A percentile compares a stretch with the other conserved stretches of the same genome.
Evolutionary conservation across 805 yeast genomes (phyloP).

Genomic region (Kazachstania bromeliacearum): DNA sequence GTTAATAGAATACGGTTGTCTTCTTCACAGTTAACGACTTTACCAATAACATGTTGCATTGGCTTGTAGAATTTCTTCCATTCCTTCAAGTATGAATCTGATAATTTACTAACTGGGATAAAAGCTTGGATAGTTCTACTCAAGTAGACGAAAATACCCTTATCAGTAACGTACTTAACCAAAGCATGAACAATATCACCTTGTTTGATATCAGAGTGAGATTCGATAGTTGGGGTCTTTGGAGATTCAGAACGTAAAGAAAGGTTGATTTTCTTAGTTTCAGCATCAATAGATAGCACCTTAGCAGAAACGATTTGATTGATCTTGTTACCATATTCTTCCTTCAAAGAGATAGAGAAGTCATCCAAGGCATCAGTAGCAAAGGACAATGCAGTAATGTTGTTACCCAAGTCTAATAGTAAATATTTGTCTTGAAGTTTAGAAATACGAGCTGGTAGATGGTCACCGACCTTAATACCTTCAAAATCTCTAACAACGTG

Average conservation of each 20-base stretch:
- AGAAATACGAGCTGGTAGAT: slow-evolving; percentile 52
- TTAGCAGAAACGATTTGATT: slow-evolving; percentile 53
- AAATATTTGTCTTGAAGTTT: slow-evolving; percentile 52
- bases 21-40: slow-evolving; percentile 51
- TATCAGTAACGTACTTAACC: slow-evolving; percentile 60
- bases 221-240: slow-evolving; percentile 40
- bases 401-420: slow-evolving; percentile 59
- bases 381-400: slow-evolving; percentile 46
- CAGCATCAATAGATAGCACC: slow-evolving; percentile 32
- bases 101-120: slow-evolving; percentile 70
- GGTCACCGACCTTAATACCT: slow-evolving; percentile 46
- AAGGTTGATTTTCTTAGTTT: slow-evolving; percentile 47
- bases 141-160: slow-evolving; percentile 69
- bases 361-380: slow-evolving; percentile 72
- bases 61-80: slow-evolving; percentile 74
- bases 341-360: slow-evolving; percentile 44
- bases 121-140: slow-evolving; percentile 67
- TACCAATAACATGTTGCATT: slow-evolving; percentile 68
- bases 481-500: slow-evolving; percentile 32
- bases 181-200: slow-evolving; percentile 80
- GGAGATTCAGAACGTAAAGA: slow-evolving; percentile 48
- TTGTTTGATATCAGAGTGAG: slow-evolving; percentile 45
- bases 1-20: slow-evolving; percentile 66
- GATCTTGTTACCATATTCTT: slow-evolving; percentile 33
- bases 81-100: slow-evolving; percentile 73